Evolutionary conservation across 2,329 filamentous ascomycete genomes (phyloP), one percentile per base, ranked within the genome.

Genomic region (Magnaporthiopsis incrustans): DNA sequence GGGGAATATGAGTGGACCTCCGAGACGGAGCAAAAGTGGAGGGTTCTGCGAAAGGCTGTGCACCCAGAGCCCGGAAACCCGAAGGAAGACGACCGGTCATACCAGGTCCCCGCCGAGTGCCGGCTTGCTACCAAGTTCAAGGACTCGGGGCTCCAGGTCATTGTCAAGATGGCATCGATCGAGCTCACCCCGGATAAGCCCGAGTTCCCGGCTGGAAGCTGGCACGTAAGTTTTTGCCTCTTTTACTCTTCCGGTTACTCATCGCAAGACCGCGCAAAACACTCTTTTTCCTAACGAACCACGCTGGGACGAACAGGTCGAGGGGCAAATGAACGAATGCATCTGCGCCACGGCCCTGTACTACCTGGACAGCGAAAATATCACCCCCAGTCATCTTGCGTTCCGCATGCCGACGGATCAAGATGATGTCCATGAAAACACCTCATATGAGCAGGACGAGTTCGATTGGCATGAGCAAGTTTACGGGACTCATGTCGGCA

Each of bases 151-250:
- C 69, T 89, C 4, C 87, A 90, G 68, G 72, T 89, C 50, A 85
- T 89, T 61, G 80, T 88, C 38, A 88, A 89, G 69, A 76, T 90
- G 67, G 79, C 84, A 1, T 82, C 79, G 50, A 82, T 88, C 62
- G 77, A 86, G 57, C 76, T 89, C 2, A 84, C 79, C 0, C 84
- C 85, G 0, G 80, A 83, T 12, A 80, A 83, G 38, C 81, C 83
- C 0, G 70, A 70, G 0, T 87, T 82, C 66, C 69, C 74, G 0
- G 77, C 74, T 33, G 60, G 60, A 4, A 79, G 80, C 1, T 85
- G 81, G 81, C 82, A 83, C 66, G 74, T 81, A 59, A 66, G 70
- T 67, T 18, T 18, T 38, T 53, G 22, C 11, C 56, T 4, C 8
- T 3, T 27, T 15, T 14, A 7, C 57, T 7, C 57, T 5, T 25